Base-by-base conservation (phyloP, 2,329 filamentous ascomycete genomes). In the Sporothrix euskadiensis region DNA sequence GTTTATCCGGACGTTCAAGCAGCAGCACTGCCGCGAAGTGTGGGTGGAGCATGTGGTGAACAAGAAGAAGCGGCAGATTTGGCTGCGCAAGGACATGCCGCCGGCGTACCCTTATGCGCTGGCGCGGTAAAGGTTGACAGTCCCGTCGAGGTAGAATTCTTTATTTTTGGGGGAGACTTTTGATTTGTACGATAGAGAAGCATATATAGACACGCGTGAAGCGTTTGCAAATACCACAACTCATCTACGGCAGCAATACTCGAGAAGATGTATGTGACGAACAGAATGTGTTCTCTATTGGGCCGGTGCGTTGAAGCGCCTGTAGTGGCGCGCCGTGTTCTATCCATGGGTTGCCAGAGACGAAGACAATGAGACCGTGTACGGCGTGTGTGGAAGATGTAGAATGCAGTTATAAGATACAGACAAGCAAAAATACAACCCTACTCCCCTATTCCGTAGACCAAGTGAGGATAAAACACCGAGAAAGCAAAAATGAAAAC, bases 31-130 rank as follows among this genome's bases (percentile, higher is more conserved):
- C 73, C 89, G 91, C 78, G 92, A 98, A 85, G 86, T 91, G 47
- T 97, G 95, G 89, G 95, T 95, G 59, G 96, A 98, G 86, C 94
- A 99, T 83, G 84, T 88, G 59, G 84, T 87, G 19, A 97, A 88
- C 74, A 98, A 97, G 87, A 97, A 94, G 88, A 93, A 91, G 87
- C 91, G 90, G 80, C 94, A 94, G 85, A 89, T 98, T 77, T 97
- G 91, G 88, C 85, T 93, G 79, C 89, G 92, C 79, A 97, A 96
- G 86, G 92, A 94, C 80, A 92, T 94, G 80, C 87, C 90, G 71
- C 84, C 94, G 26, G 85, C 84, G 75, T 91, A 90, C 73, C 89
- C 89, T 0, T 91, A 84, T 77, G 88, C 22, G 8, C 26, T 73
- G 49, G 4, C 57, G n/a, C 47, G 41, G 10, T 41, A 47, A 32